Percentiles rank a stretch among this genome's conserved stretches.
Evolutionary conservation across 345 rosid species (phyloP).

Genomic region (Erysimum cheiranthoides): DNA sequence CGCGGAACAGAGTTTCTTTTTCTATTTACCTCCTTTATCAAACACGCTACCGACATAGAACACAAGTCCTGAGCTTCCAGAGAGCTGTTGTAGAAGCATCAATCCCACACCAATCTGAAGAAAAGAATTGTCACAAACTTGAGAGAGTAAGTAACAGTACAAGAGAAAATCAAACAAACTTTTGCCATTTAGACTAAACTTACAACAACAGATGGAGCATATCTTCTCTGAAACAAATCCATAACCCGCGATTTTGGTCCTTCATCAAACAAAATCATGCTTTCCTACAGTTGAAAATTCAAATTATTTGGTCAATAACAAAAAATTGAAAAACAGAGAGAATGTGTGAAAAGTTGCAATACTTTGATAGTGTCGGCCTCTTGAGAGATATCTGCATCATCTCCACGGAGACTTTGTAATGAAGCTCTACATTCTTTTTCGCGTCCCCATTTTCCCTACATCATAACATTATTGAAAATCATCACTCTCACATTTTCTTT

Average conservation of each 20-base stretch:
- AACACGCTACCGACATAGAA: constrained; percentile 50
- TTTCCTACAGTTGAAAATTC: constrained; percentile 42
- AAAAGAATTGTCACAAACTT: constrained; percentile 34
- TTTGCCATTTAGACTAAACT: constrained; percentile 19
- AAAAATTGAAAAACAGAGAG: not conserved
- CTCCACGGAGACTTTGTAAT: constrained; percentile 59
- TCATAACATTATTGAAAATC: not conserved
- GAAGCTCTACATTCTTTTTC: constrained; percentile 60
- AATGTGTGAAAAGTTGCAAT: constrained; percentile 10
- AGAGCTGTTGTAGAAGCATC: constrained; percentile 57
- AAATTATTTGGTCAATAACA: not conserved
- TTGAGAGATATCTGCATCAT: constrained; percentile 55
- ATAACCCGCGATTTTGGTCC: constrained; percentile 40
- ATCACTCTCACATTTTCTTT: not conserved
- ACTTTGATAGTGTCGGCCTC: constrained; percentile 65
- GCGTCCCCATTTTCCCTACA: constrained; percentile 55
- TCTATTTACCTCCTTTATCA: constrained; percentile 52
- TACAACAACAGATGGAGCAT: constrained; percentile 54
- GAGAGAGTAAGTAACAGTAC: constrained; percentile 34
- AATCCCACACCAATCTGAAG: constrained; percentile 59
- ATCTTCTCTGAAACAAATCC: constrained; percentile 58
- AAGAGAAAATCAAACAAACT: not conserved
- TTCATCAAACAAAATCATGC: constrained; percentile 42
- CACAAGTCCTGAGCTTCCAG: constrained; percentile 48
- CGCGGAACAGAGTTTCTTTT: constrained; percentile 14